Evolutionary conservation across 208 protist species (phyloP).

Genomic region (Leishmania aethiopica): DNA sequence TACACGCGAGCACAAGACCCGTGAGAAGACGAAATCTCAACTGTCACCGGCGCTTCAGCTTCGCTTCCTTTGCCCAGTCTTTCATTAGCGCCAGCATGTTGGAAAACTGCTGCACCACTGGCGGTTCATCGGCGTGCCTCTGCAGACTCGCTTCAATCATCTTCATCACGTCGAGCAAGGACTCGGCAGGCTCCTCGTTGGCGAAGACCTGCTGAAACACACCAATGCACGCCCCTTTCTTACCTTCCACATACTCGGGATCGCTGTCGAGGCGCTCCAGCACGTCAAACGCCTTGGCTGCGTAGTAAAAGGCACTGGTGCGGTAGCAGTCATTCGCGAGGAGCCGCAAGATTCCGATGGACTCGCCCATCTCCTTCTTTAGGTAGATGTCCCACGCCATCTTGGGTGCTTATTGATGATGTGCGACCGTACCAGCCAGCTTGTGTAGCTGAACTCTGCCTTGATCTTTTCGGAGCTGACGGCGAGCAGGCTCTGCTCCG

Average conservation of each 20-base stretch:
- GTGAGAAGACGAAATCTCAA: not conserved
- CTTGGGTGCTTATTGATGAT: constrained; percentile 95
- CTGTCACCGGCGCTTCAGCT: constrained; percentile 58
- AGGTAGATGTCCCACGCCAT: constrained; percentile 97
- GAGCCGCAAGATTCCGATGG: constrained; percentile 94
- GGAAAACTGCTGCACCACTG: constrained; percentile 74
- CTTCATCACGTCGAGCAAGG: constrained; percentile 92
- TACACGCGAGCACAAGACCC: too few relatives aligned
- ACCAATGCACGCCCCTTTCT: constrained; percentile 96
- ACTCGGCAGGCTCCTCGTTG: constrained; percentile 82
- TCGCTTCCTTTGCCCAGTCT: constrained; percentile 94
- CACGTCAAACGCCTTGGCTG: constrained; percentile 98
- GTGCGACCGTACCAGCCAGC: constrained; percentile 93
- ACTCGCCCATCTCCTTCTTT: constrained; percentile 96
- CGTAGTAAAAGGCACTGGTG: constrained; percentile 95
- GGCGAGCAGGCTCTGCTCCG: constrained; percentile 84
- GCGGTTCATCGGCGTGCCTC: constrained; percentile 60
- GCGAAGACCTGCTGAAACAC: constrained; percentile 96
- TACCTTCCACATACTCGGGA: constrained; percentile 96
- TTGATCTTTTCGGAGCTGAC: constrained; percentile 93
- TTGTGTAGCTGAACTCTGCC: constrained; percentile 92
- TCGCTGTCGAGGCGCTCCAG: constrained; percentile 95
- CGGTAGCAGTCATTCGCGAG: constrained; percentile 98
- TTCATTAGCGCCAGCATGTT: constrained; percentile 91
- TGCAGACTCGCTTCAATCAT: constrained; percentile 92